These are phyloP conservation scores for Kwoniella dendrophila DNA, from an alignment of 768 basidiomycete genomes.

Conservation along the genomic window DNA sequence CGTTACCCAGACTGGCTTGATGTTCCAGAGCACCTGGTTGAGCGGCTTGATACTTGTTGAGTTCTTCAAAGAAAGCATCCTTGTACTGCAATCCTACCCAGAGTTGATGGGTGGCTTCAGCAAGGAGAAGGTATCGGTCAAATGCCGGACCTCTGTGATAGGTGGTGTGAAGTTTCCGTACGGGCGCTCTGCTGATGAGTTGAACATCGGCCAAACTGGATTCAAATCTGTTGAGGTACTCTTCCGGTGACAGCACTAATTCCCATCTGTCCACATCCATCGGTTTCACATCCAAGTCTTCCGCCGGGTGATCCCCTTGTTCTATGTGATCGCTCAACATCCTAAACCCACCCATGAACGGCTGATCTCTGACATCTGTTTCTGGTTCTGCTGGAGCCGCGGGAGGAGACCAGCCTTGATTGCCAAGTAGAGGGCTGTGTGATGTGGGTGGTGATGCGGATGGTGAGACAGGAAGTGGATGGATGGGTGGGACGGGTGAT, in stretches of 20 bases:
- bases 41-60: constrained; percentile 17
- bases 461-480: too few relatives aligned
- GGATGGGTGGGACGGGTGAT: too few relatives aligned
- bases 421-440: too few relatives aligned
- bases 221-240: constrained; percentile 16
- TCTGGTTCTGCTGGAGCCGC: background rate
- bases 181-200: constrained; percentile 4
- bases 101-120: constrained; percentile 21
- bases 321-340: background rate
- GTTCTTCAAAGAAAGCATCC: constrained; percentile 11
- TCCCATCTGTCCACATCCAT: constrained; percentile 29
- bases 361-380: background rate
- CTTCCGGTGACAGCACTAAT: constrained; percentile 17
- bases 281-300: background rate
- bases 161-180: constrained; percentile 7
- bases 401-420: background rate
- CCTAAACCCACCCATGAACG: background rate
- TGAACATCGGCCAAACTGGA: constrained; percentile 17
- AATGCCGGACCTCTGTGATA: constrained; percentile 14
- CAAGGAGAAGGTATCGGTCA: constrained; percentile 19
- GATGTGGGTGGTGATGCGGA: too few relatives aligned
- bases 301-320: background rate
- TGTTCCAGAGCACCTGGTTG: constrained; percentile 12
- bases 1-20: constrained; percentile 23
- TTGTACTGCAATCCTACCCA: constrained; percentile 20